Evolutionary conservation across 129 eudicot species (phyloP).

Genomic region (Apium graveolens): DNA sequence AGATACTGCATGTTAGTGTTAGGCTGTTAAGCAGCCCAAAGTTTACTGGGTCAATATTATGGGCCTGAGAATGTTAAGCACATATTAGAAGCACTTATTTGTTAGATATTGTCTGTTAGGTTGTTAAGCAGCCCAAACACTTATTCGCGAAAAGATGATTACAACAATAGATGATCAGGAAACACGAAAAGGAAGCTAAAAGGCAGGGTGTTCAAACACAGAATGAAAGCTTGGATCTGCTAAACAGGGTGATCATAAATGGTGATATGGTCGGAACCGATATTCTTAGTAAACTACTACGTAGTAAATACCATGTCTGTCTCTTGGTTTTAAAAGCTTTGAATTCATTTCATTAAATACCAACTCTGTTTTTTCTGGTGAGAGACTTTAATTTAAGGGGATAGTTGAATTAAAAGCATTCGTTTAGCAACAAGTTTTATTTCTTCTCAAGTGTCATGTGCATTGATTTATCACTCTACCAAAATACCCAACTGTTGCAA

Average conservation of each 20-base stretch:
- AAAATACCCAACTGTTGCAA: neutral
- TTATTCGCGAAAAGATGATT: too few relatives aligned
- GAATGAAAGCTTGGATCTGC: neutral
- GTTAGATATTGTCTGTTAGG: too few relatives aligned
- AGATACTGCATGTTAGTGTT: neutral
- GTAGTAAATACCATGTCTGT: neutral
- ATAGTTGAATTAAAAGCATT: neutral
- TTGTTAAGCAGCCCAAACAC: too few relatives aligned
- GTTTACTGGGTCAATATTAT: neutral
- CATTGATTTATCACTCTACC: neutral
- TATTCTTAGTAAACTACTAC: neutral
- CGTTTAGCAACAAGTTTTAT: neutral
- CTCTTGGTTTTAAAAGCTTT: neutral
- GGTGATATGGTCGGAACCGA: neutral
- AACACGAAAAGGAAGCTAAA: too few relatives aligned
- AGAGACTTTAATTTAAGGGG: neutral
- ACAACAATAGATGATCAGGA: too few relatives aligned
- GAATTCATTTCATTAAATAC: neutral
- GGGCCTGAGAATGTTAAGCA: neutral
- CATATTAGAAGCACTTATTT: too few relatives aligned
- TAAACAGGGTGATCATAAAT: neutral
- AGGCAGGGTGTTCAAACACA: neutral
- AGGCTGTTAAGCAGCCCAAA: neutral
- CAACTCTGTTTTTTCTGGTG: neutral
- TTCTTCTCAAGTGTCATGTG: constrained; percentile 1